Evolutionary conservation across 164 flowering plant species (phyloP).

Genomic region (Kalanchoe fedtschenkoi): DNA sequence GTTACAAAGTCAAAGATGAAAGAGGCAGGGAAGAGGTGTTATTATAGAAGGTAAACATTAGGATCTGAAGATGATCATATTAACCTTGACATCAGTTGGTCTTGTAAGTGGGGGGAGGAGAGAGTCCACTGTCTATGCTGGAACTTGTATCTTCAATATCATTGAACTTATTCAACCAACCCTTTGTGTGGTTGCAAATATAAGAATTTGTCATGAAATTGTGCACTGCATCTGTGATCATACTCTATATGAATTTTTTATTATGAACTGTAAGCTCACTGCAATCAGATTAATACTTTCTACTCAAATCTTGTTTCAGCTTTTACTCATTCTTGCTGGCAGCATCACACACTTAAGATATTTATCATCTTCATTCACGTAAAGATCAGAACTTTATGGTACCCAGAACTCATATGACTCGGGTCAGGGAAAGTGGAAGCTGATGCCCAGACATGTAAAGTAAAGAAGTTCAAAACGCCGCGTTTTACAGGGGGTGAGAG

Average conservation of each 20-base stretch:
- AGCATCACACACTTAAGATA: too few relatives aligned
- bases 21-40: neutral
- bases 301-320: neutral
- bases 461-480: too few relatives aligned
- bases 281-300: neutral
- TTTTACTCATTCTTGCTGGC: neutral
- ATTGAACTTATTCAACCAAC: neutral
- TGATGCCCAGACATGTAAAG: too few relatives aligned
- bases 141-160: conserved; percentile 8
- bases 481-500: too few relatives aligned
- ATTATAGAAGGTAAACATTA: neutral
- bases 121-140: conserved; percentile 9
- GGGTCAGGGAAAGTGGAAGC: too few relatives aligned
- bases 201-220: neutral
- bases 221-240: neutral
- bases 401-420: too few relatives aligned
- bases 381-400: too few relatives aligned
- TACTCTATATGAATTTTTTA: too few relatives aligned
- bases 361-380: too few relatives aligned
- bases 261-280: neutral
- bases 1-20: conserved; percentile 9
- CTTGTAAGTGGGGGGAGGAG: conserved; percentile 2
- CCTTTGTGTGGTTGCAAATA: neutral
- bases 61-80: conserved; percentile 7
- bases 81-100: conserved; percentile 14